Conservation (phyloP, 139 green algal species). For the Tetraselmis chui region DNA sequence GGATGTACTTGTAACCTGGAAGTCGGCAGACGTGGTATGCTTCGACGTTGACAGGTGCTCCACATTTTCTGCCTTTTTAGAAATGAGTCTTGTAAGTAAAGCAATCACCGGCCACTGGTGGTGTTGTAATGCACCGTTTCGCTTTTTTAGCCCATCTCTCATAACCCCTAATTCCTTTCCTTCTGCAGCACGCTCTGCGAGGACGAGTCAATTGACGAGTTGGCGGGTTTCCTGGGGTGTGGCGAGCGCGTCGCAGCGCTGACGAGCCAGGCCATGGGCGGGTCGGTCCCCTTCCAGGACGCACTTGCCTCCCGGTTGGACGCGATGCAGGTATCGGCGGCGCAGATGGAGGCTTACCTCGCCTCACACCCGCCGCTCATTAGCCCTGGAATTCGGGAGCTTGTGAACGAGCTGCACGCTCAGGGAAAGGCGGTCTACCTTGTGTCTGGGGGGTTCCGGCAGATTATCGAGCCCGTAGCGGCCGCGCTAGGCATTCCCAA, state of each 20-base stretch:
- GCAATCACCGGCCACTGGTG: no score
- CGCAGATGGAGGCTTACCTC: conserved; percentile 64
- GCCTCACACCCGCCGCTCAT: conserved; percentile 57
- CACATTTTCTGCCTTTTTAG: no score
- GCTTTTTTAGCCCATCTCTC: no score
- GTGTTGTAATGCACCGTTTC: no score
- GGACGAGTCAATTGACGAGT: conserved; percentile 96
- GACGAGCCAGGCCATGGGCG: conserved; percentile 87
- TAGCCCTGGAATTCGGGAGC: conserved; percentile 78
- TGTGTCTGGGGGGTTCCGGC: conserved; percentile 90
- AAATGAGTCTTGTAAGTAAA: no score
- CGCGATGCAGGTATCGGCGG: conserved; percentile 66
- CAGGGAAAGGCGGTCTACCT: conserved; percentile 79
- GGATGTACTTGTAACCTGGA: neutral
- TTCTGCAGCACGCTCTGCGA: conserved; percentile 42
- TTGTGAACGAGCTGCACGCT: conserved; percentile 58
- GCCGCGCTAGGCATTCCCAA: conserved; percentile 72
- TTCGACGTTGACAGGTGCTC: neutral
- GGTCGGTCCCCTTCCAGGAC: conserved; percentile 81
- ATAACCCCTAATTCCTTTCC: no score
- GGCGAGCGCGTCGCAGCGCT: conserved; percentile 81
- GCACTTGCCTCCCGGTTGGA: conserved; percentile 70
- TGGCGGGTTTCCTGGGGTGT: conserved; percentile 83
- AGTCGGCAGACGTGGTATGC: neutral
- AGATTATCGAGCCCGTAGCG: conserved; percentile 92